These are phyloP conservation scores for Yamadazyma mexicana DNA, from an alignment of 1,139 yeast species.

Conservation along the genomic window DNA sequence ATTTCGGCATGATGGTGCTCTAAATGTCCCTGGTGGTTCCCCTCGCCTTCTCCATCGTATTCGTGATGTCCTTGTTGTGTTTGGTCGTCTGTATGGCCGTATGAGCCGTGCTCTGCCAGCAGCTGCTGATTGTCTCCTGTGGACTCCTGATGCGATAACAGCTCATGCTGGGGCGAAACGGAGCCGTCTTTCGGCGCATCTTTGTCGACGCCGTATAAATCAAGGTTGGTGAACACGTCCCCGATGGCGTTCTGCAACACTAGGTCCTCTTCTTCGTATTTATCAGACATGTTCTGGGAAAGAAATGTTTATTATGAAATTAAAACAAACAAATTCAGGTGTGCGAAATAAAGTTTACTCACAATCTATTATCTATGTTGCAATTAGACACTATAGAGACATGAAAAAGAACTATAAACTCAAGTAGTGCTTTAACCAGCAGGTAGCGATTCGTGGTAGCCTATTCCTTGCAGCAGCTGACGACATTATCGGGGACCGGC, in stretches of 20 bases:
- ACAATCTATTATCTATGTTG: no score
- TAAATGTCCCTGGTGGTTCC: not conserved
- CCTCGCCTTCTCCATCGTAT: not conserved
- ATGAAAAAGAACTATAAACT: not conserved
- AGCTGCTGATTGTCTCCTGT: constrained; percentile 2
- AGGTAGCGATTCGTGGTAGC: no score
- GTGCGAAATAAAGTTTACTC: no score
- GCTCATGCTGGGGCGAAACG: not conserved
- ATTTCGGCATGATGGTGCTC: constrained; percentile 9
- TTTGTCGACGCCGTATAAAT: constrained; percentile 9
- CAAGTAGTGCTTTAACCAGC: no score
- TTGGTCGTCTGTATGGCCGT: not conserved
- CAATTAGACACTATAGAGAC: not conserved
- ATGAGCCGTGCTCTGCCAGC: not conserved
- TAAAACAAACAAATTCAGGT: constrained; percentile 3
- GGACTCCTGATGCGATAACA: not conserved
- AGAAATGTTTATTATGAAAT: constrained; percentile 1
- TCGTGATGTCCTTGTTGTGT: not conserved
- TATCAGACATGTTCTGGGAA: constrained; percentile 8
- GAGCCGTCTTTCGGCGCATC: constrained; percentile 6
- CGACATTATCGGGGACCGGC: constrained; percentile 31
- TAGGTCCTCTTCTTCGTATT: constrained; percentile 16
- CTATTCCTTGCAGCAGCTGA: constrained; percentile 19
- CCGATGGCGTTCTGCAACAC: constrained; percentile 40
- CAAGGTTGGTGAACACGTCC: constrained; percentile 36